phyloP scores from a whole-genome alignment of 495 filamentous ascomycete genomes.

The Hypomontagnella monticulosa region DNA sequence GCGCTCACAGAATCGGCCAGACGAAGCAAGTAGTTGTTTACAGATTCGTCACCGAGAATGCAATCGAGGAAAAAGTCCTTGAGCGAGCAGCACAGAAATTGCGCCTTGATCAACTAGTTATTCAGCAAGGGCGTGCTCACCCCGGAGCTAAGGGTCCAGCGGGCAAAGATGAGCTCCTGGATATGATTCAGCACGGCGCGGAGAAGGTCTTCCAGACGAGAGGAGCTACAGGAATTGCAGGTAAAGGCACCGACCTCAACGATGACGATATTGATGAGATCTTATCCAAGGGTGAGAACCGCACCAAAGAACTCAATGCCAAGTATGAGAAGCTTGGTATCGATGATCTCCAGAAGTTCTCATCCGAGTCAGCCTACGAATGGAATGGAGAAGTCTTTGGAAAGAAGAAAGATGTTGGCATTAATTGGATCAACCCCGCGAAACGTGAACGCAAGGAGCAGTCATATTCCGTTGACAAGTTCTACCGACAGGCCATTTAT shows the following conservation, averaged over 20 bases:
- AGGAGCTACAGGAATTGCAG: conserved; percentile 67
- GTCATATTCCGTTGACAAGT: conserved; percentile 98
- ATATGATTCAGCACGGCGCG: conserved; percentile 99
- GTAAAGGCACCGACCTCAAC: conserved; percentile 69
- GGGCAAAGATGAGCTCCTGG: conserved; percentile 94
- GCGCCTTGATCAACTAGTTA: conserved; percentile 97
- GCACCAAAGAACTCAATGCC: conserved; percentile 88
- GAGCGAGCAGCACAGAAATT: conserved; percentile 98
- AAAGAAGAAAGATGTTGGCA: conserved; percentile 93
- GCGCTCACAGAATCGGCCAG: conserved; percentile 97
- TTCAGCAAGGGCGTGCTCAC: conserved; percentile 97
- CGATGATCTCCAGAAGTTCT: conserved; percentile 98
- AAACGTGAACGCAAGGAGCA: conserved; percentile 99
- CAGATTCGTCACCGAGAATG: conserved; percentile 95
- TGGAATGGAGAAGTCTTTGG: conserved; percentile 98
- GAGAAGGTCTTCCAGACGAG: conserved; percentile 84
- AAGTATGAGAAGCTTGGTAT: conserved; percentile 98
- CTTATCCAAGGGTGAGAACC: conserved; percentile 83
- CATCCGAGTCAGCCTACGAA: conserved; percentile 94
- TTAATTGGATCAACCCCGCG: conserved; percentile 97
- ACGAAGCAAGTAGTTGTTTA: conserved; percentile 98
- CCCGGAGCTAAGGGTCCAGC: conserved; percentile 85
- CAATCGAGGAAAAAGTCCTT: conserved; percentile 97
- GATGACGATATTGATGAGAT: conserved; percentile 93
- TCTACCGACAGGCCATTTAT: conserved; percentile 88